Base-by-base conservation (phyloP, 1,139 yeast genomes). In the Sporopachydermia cereana region DNA sequence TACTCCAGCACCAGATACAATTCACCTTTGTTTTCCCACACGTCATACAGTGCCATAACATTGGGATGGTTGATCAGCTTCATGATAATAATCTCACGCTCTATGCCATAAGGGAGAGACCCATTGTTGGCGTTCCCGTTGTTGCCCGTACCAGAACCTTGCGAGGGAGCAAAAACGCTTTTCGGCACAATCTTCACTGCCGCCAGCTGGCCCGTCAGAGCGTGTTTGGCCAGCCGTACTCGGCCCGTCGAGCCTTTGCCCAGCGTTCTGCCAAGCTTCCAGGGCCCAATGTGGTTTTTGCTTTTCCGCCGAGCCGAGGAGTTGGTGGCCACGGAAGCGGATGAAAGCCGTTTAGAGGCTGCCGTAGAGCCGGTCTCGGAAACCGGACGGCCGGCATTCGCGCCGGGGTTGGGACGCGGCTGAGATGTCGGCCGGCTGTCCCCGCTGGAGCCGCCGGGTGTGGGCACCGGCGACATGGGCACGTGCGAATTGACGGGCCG, bases 161-260 rank as follows among this genome's bases (percentile, higher is more conserved):
- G 50, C 22, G 48, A 9, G 18, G 42, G 12, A 17, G 74, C 77
- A 50, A 84, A 74, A 51, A 78, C 70, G 42, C 88, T 74, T 59
- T 91, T 91, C 36, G 98, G 95, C 14, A 91, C 96, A 51, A 93
- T 88, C 62, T 91, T 91, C 47, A 93, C 95, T 1, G 99, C 99
- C 1, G 98, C 98, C 47, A 86, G 73, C 63, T 86, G 83, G 46
- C 94, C 93, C 1, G 94, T 82, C 48, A 74, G 73, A 39, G 79
- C 74, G 59, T 91, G 93, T 54, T 86, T 83, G 3, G 98, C 98
- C 47, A 91, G 70, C 48, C 95, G 71, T 21, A 91, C 99, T 51
- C 96, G 74, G 24, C 98, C 97, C 1, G 96, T 85, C 23, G 95
- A 82, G 9, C 99, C 99, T 49, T 94, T 74, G 22, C 99, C 99